A percentile compares a stretch with the other conserved stretches of the same genome.
These are phyloP conservation scores for Magnolia changhungtana DNA, from an alignment of 164 flowering plant genomes.

Conservation along the genomic window DNA sequence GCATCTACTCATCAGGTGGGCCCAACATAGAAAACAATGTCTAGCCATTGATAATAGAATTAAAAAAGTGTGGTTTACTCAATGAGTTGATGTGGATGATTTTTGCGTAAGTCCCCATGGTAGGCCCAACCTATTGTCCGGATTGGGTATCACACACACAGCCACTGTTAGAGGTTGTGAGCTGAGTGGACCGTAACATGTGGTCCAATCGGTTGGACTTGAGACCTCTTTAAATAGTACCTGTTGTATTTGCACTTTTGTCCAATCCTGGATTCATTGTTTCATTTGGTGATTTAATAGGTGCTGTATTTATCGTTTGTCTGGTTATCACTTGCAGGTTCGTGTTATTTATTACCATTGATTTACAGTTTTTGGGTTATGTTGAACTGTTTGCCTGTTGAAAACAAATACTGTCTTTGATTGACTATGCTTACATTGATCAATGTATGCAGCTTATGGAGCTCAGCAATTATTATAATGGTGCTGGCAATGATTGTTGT, in stretches of 20 bases:
- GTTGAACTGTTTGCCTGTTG: neutral
- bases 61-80: too few relatives aligned
- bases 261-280: neutral
- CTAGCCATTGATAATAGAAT: too few relatives aligned
- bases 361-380: neutral
- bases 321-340: constrained; percentile 87
- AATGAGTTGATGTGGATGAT: too few relatives aligned
- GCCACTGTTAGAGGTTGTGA: too few relatives aligned
- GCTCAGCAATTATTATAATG: constrained; percentile 78
- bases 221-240: too few relatives aligned
- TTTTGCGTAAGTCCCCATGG: too few relatives aligned
- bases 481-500: constrained; percentile 85
- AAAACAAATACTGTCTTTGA: neutral
- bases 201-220: too few relatives aligned
- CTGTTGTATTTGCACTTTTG: neutral
- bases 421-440: constrained; percentile 1
- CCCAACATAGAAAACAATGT: too few relatives aligned
- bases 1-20: too few relatives aligned
- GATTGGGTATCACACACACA: too few relatives aligned
- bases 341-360: constrained; percentile 21
- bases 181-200: too few relatives aligned
- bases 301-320: constrained; percentile 92
- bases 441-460: constrained; percentile 69
- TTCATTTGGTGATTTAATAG: constrained; percentile 36
- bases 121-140: too few relatives aligned